phyloP scores from a whole-genome alignment of 352 stramenopile genomes.

The Globisporangium cederbergense region DNA sequence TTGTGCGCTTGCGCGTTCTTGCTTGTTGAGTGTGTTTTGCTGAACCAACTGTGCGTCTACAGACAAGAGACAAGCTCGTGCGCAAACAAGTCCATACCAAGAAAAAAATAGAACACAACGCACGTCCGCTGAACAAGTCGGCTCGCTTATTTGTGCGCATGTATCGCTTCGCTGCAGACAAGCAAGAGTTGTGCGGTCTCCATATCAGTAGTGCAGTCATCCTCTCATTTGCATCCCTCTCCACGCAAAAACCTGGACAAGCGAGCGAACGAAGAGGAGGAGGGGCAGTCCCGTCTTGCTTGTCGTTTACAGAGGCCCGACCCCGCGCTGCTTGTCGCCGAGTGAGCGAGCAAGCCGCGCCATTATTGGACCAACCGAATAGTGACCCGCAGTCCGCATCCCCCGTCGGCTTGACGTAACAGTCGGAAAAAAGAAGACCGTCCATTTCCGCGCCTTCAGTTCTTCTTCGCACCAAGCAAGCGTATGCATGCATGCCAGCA shows the following conservation, averaged over 20 bases:
- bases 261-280: neutral
- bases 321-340: neutral
- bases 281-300: neutral
- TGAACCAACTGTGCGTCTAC: neutral
- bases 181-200: neutral
- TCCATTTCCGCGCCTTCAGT: neutral
- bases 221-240: neutral
- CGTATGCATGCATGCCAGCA: neutral
- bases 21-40: neutral
- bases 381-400: constrained; percentile 1
- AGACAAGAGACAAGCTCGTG: neutral
- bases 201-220: neutral
- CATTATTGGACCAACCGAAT: constrained; percentile 8
- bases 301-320: constrained; percentile 9
- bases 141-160: neutral
- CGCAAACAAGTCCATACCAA: neutral
- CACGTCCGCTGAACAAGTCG: neutral
- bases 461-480: neutral
- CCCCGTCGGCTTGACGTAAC: neutral
- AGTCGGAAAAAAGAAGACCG: neutral
- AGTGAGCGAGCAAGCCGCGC: neutral
- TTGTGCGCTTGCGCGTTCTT: neutral
- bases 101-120: neutral
- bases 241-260: neutral
- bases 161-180: constrained; percentile 3